Evolutionary conservation across 352 stramenopile genomes (phyloP), one percentile per base, ranked within the genome.

Genomic region (Phytophthora lateralis): DNA sequence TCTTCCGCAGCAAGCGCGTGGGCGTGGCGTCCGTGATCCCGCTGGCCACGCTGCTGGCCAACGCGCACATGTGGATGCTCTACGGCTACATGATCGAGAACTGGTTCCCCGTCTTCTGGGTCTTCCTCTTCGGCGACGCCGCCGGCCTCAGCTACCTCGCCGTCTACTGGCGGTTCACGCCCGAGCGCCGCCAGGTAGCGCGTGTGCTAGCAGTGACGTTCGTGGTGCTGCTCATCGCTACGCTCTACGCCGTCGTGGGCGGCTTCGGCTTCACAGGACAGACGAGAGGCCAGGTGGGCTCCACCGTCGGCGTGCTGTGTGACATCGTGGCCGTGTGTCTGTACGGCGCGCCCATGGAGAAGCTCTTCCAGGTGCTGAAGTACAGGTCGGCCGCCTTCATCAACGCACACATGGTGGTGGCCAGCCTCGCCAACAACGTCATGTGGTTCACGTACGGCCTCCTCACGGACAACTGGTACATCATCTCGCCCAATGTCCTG

Each of bases 391-490:
- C 77, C 0, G 60, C 59, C 10, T 53, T 71, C 39, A 73, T 84
- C 42, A 78, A 76, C 30, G 63, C 79, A 17, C 59, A 60, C 35
- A 79, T 83, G 67, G 73, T 83, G 44, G 35, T 75, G n/a, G 70
- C 62, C 0, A 66, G 70, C 0, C 42, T 80, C 11, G 35, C 70
- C 37, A 82, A 77, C 60, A 80, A 70, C 48, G 46, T 63, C 3
- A 52, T 80, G 8, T 87, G 74, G 74, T 57, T 83, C 38, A 48
- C 62, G 9, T 84, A 79, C 57, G 73, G 74, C 24, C 42, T 73
- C 1, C 27, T 66, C 4, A 59, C 59, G 35, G 21, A 21, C 21
- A 66, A 67, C 49, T 70, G 60, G 65, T 58, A 64, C 43, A 62
- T 66, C 43, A 63, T 67, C 11, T 57, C 55, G 37, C 66, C 60